These are phyloP conservation scores for Magnaporthales sp. DNA, from an alignment of 2,329 filamentous ascomycete genomes.

Conservation along the genomic window DNA sequence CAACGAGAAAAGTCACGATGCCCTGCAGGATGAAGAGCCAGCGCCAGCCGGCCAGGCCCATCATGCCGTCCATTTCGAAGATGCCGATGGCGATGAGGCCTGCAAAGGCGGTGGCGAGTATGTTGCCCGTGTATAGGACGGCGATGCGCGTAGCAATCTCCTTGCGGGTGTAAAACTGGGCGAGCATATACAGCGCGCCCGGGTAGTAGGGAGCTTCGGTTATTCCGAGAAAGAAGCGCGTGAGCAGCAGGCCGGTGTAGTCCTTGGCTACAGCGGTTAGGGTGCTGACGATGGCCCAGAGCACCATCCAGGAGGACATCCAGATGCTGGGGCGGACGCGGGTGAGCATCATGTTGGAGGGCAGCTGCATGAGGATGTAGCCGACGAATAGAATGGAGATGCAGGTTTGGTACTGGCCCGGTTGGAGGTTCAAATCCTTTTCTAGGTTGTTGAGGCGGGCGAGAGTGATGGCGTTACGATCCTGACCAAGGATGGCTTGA, in stretches of 20 bases:
- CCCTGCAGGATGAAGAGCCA: slow-evolving; percentile 64
- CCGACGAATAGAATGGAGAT: slow-evolving; percentile 18
- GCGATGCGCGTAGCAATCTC: slow-evolving; percentile 7
- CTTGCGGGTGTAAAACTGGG: slow-evolving; percentile 7
- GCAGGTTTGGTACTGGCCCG: slow-evolving; percentile 25
- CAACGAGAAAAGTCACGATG: slow-evolving; percentile 52
- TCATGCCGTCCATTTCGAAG: slow-evolving; percentile 47
- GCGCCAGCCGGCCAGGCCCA: slow-evolving; percentile 33
- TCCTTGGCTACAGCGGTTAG: slow-evolving; percentile 22
- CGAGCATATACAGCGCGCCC: slow-evolving; percentile 12
- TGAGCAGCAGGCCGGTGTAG: slow-evolving; percentile 23
- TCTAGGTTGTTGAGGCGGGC: slow-evolving; percentile 33
- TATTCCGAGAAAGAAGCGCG: slow-evolving; percentile 28
- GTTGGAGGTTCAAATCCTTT: slow-evolving; percentile 28
- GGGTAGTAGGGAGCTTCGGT: slow-evolving; percentile 21
- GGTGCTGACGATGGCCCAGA: slow-evolving; percentile 8
- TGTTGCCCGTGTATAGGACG: slow-evolving; percentile 7
- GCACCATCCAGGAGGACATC: slow-evolving; percentile 26
- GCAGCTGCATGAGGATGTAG: slow-evolving; percentile 15
- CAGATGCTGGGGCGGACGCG: slow-evolving; percentile 19
- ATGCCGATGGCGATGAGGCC: slow-evolving; percentile 53
- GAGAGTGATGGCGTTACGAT: slow-evolving; percentile 20
- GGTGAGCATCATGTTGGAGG: slow-evolving; percentile 18
- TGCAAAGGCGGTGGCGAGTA: slow-evolving; percentile 59
- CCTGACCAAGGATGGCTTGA: slow-evolving; percentile 11